phyloP scores from a whole-genome alignment of 2,329 filamentous ascomycete genomes.

The Xylariaceae sp. region DNA sequence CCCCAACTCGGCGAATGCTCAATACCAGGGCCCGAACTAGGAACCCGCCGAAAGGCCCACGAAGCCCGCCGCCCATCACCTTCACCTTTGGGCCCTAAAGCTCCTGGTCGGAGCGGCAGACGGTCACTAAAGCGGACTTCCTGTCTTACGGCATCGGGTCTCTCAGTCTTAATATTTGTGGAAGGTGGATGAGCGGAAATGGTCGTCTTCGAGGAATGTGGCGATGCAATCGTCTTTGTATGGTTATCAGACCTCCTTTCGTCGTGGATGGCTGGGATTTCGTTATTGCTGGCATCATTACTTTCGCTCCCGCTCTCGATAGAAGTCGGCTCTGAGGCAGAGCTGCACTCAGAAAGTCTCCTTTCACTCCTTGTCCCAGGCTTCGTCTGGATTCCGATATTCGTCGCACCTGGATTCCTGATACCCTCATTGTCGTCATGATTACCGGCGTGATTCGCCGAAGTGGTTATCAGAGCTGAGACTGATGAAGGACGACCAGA shows the following conservation, averaged over 20 bases:
- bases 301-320: constrained; percentile 7
- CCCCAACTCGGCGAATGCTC: constrained; percentile 56
- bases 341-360: neutral
- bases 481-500: too few species aligned
- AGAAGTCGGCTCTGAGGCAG: neutral
- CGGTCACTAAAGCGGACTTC: constrained; percentile 18
- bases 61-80: too few species aligned
- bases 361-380: neutral
- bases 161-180: neutral
- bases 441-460: too few species aligned
- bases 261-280: too few species aligned
- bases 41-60: constrained; percentile 7
- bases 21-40: constrained; percentile 6
- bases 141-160: neutral
- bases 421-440: constrained; percentile 1
- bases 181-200: constrained; percentile 1
- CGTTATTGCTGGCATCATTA: too few species aligned
- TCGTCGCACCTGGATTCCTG: neutral
- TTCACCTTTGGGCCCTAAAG: too few species aligned
- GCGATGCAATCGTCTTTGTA: constrained; percentile 4
- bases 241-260: neutral
- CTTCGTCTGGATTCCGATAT: neutral
- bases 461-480: too few species aligned
- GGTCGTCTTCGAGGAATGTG: constrained; percentile 5
- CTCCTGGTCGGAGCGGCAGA: constrained; percentile 6